Evolutionary conservation across 2,329 filamentous ascomycete genomes (phyloP).

Genomic region (Golovinomyces cichoracearum): DNA sequence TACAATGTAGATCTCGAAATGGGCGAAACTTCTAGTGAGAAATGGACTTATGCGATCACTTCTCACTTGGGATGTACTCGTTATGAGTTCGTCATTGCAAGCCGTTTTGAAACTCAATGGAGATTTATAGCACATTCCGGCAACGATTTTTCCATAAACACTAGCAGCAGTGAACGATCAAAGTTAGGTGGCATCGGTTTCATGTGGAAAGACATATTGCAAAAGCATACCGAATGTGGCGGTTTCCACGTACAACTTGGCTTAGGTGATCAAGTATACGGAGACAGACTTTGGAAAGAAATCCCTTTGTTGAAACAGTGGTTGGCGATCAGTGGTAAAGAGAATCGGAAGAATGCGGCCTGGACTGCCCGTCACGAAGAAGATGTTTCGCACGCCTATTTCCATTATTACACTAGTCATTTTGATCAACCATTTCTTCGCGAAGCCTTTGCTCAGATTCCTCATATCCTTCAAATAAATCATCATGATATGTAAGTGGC

Average conservation of each 20-base stretch:
- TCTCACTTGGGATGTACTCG: constrained; percentile 93
- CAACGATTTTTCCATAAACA: constrained; percentile 79
- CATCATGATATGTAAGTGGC: constrained; percentile 84
- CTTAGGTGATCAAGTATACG: constrained; percentile 82
- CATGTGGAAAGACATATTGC: constrained; percentile 98
- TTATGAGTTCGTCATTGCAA: constrained; percentile 89
- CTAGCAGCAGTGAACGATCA: constrained; percentile 60
- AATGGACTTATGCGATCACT: constrained; percentile 96
- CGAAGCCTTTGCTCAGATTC: constrained; percentile 93
- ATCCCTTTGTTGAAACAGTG: constrained; percentile 83
- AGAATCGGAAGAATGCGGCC: constrained; percentile 64
- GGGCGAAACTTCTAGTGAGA: constrained; percentile 52
- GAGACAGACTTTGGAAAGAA: constrained; percentile 87
- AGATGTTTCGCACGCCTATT: constrained; percentile 86
- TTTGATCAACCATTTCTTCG: constrained; percentile 89
- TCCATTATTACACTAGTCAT: constrained; percentile 95
- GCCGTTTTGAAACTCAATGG: constrained; percentile 74
- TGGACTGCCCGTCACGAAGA: constrained; percentile 94
- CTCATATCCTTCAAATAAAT: constrained; percentile 74
- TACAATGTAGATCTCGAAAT: constrained; percentile 80
- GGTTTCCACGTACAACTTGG: constrained; percentile 89
- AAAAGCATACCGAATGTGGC: constrained; percentile 88
- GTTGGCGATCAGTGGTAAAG: constrained; percentile 77
- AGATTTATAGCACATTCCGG: constrained; percentile 88
- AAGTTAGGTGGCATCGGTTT: constrained; percentile 72